phyloP scores from a whole-genome alignment of 2,329 filamentous ascomycete species.

The Laburnicola sp. region DNA sequence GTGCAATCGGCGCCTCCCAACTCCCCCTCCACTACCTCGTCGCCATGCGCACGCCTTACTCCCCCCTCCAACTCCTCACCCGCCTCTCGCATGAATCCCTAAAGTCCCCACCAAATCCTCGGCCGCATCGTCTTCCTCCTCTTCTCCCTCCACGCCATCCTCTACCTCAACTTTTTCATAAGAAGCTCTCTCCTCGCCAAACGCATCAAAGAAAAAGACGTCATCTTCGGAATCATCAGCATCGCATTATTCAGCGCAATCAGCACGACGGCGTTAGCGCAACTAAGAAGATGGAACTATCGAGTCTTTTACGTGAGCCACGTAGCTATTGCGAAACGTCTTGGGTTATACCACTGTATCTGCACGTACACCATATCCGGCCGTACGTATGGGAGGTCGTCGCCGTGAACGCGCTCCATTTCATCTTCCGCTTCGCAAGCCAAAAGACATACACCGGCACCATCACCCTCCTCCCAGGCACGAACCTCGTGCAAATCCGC shows the following conservation, averaged over 20 bases:
- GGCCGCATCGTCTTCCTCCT: conserved; percentile 58
- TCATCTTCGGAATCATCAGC: conserved; percentile 58
- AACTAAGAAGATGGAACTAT: conserved; percentile 53
- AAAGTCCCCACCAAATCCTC: conserved; percentile 62
- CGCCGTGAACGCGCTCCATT: conserved; percentile 51
- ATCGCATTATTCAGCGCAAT: conserved; percentile 51
- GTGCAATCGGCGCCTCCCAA: conserved; percentile 62
- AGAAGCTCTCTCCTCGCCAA: conserved; percentile 55
- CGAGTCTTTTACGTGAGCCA: conserved; percentile 61
- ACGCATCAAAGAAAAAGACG: conserved; percentile 60
- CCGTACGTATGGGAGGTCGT: conserved; percentile 57
- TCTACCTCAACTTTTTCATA: conserved; percentile 63
- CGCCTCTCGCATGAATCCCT: conserved; percentile 58
- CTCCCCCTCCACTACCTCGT: conserved; percentile 62
- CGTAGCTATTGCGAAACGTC: conserved; percentile 54
- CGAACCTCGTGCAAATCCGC: conserved; percentile 49
- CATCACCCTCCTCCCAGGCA: conserved; percentile 46
- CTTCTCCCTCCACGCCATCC: conserved; percentile 55
- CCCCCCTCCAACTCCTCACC: conserved; percentile 56
- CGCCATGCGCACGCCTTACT: conserved; percentile 55
- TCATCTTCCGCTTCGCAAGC: conserved; percentile 42
- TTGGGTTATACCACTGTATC: conserved; percentile 56
- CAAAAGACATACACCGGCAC: conserved; percentile 43
- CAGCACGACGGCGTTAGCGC: conserved; percentile 54
- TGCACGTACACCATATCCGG: conserved; percentile 60